Evolutionary conservation across 73 alveolate genomes (phyloP).

Genomic region (Durusdinium trenchii): DNA sequence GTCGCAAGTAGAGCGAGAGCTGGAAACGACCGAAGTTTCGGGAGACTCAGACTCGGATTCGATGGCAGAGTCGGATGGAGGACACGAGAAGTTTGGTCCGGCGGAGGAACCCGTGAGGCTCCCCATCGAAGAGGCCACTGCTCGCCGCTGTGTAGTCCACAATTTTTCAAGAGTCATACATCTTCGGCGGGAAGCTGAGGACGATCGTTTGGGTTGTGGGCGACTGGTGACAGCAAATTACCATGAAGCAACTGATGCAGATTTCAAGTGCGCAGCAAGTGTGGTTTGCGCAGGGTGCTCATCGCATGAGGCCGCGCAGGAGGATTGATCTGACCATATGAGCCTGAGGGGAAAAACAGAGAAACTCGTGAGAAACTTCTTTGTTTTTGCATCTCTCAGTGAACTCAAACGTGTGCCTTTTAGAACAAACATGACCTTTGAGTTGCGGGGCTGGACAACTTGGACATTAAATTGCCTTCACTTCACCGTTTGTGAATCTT

Average conservation of each 20-base stretch:
- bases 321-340: too few species aligned
- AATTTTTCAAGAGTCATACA: background rate
- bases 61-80: background rate
- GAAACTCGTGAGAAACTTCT: too few species aligned
- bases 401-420: too few species aligned
- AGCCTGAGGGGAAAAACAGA: too few species aligned
- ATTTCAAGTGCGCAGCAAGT: too few species aligned
- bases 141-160: background rate
- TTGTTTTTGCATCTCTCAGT: too few species aligned
- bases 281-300: too few species aligned
- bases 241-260: background rate
- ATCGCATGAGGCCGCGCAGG: too few species aligned
- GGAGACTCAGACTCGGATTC: background rate
- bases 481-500: too few species aligned
- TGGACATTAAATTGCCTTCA: too few species aligned
- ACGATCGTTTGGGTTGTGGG: background rate
- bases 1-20: background rate
- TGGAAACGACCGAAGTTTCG: background rate
- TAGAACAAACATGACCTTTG: too few species aligned
- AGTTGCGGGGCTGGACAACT: too few species aligned
- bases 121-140: background rate
- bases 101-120: background rate
- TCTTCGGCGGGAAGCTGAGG: background rate
- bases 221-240: background rate
- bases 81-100: background rate